Base-by-base conservation (phyloP, 2,329 filamentous ascomycete species). In the Aspergillus pseudotamarii region DNA sequence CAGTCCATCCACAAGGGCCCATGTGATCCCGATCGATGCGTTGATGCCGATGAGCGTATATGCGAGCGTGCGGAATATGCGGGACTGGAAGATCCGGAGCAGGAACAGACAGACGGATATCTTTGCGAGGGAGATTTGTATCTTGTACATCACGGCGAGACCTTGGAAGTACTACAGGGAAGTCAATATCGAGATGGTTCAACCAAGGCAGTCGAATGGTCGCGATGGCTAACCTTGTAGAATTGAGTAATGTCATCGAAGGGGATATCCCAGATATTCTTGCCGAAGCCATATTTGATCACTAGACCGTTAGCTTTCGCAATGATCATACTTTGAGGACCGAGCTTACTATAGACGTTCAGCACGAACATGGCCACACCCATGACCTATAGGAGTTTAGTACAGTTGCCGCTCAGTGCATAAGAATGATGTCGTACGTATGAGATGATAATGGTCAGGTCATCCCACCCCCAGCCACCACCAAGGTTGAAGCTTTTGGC, bases 71-170 rank as follows among this genome's bases (percentile, higher is more conserved):
- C 69, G 68, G 63, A 71, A 71, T 2, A 60, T 6, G 28, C 54
- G 50, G 1, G 68, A 62, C 30, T 68, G 64, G 59, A 71, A 71
- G 56, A 71, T 71, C 21, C 69, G 69, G 16, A 70, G 65, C 4
- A 71, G 55, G 60, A 71, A 71, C 4, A 71, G 68, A 55, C 69
- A 68, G 21, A 71, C 69, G 28, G 69, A 71, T 19, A 71, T 71
- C 30, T 71, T 71, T 16, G 67, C 66, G 10, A 71, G 69, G 14
- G 69, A 71, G 38, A 71, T 71, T 28, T 66, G 62, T 19, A 60
- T 48, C 60, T 71, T 71, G 56, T 71, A 71, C 45, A 63, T 41
- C 16, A 70, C 48, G 19, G 64, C 67, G 38, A 69, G 66, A 19
- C 60, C 65, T 46, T 65, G 66, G 50, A 71, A 71, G 45, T 54